phyloP scores from a whole-genome alignment of 345 rosid genomes.

The Salix udensis region DNA sequence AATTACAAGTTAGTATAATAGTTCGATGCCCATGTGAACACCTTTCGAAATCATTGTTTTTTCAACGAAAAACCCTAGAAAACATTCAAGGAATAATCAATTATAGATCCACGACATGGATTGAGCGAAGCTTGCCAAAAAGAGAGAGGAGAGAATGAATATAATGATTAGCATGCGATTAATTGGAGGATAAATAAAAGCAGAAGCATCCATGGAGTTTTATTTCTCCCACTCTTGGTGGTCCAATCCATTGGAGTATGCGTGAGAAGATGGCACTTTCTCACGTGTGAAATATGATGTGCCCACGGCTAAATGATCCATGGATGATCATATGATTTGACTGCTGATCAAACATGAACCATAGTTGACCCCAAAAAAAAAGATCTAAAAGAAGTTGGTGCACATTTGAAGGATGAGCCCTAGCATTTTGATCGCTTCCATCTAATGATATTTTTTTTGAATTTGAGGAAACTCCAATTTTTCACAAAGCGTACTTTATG shows the following conservation, averaged over 20 bases:
- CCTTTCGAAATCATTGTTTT: not conserved
- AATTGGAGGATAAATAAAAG: not conserved
- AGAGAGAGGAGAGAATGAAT: not conserved
- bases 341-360: not conserved
- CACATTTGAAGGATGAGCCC: not conserved
- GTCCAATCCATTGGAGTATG: not conserved
- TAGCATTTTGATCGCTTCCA: not conserved
- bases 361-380: not conserved
- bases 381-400: not conserved
- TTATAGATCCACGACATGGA: not conserved
- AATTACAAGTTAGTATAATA: not conserved
- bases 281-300: not conserved
- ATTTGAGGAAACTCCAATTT: too few relatives aligned
- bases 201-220: not conserved
- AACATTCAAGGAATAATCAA: not conserved
- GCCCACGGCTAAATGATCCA: not conserved
- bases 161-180: not conserved
- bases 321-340: not conserved
- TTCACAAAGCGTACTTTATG: too few relatives aligned
- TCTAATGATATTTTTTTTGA: too few relatives aligned
- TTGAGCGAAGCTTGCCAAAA: not conserved
- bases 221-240: not conserved
- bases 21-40: not conserved
- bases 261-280: not conserved
- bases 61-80: not conserved